These are phyloP conservation scores for Conoideocrella luteorostrata DNA, from an alignment of 2,329 filamentous ascomycete species.

Conservation along the genomic window DNA sequence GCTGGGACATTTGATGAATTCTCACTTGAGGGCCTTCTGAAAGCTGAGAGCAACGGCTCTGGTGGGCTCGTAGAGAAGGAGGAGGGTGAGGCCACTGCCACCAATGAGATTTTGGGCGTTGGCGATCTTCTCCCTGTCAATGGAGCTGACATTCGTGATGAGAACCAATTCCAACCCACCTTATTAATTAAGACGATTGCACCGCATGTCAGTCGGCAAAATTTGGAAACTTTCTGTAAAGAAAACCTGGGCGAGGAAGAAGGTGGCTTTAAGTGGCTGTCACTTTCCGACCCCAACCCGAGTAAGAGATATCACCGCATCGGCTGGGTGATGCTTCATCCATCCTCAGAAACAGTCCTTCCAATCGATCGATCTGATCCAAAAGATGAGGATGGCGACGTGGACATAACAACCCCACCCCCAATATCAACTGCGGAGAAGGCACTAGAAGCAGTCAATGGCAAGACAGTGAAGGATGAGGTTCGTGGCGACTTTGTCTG, in stretches of 20 bases:
- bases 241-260: constrained; percentile 87
- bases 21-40: constrained; percentile 87
- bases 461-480: constrained; percentile 94
- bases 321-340: constrained; percentile 95
- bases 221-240: constrained; percentile 89
- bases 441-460: constrained; percentile 89
- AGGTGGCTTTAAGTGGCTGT: constrained; percentile 92
- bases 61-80: constrained; percentile 88
- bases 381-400: constrained; percentile 60
- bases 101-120: constrained; percentile 87
- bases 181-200: constrained; percentile 97
- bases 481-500: constrained; percentile 93
- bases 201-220: constrained; percentile 87
- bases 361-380: constrained; percentile 66
- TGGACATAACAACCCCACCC: constrained; percentile 47
- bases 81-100: constrained; percentile 86
- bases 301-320: constrained; percentile 96
- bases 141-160: constrained; percentile 82
- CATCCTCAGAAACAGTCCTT: constrained; percentile 59
- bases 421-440: constrained; percentile 66
- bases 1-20: constrained; percentile 88
- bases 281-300: constrained; percentile 92
- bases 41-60: constrained; percentile 82
- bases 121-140: constrained; percentile 80
- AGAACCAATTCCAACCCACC: constrained; percentile 81